phyloP scores from a whole-genome alignment of 106 monocot species.

The Dendrobium chrysotoxum region DNA sequence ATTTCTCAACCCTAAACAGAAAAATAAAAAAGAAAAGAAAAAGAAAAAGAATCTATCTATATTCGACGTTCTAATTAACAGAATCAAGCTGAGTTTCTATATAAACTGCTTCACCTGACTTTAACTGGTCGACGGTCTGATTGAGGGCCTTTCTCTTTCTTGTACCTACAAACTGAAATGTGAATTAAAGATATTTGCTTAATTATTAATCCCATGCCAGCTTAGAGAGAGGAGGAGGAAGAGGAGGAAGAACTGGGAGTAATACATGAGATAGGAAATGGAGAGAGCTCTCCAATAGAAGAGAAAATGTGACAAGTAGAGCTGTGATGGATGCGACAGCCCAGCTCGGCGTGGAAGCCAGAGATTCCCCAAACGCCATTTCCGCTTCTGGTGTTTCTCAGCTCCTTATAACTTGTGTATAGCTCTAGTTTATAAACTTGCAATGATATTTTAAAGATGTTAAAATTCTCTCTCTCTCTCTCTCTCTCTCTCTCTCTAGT shows the following conservation, averaged over 20 bases:
- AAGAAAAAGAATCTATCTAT: too few relatives aligned
- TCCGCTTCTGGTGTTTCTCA: neutral
- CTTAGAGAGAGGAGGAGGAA: neutral
- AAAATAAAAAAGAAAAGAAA: neutral
- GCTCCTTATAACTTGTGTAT: too few relatives aligned
- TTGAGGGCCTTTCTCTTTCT: conserved; percentile 18
- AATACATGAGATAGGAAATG: conserved; percentile 14
- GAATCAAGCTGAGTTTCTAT: neutral
- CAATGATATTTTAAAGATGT: too few relatives aligned
- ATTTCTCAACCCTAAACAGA: conserved; percentile 15
- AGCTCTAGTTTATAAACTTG: too few relatives aligned
- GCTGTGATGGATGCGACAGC: conserved; percentile 23
- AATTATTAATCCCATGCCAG: neutral
- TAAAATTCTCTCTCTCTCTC: too few relatives aligned
- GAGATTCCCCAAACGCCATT: conserved; percentile 6
- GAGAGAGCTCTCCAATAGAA: conserved; percentile 16
- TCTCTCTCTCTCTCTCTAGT: too few relatives aligned
- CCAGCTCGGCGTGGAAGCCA: conserved; percentile 28
- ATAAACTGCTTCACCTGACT: conserved; percentile 12
- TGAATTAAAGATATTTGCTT: neutral
- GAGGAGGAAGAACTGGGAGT: neutral
- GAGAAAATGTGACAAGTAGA: conserved; percentile 15
- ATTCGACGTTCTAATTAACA: too few relatives aligned
- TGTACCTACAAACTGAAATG: conserved; percentile 10
- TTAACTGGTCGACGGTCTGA: conserved; percentile 15